Base-by-base conservation (phyloP, 1,284 basidiomycete species). In the Entoloma clypeatum region DNA sequence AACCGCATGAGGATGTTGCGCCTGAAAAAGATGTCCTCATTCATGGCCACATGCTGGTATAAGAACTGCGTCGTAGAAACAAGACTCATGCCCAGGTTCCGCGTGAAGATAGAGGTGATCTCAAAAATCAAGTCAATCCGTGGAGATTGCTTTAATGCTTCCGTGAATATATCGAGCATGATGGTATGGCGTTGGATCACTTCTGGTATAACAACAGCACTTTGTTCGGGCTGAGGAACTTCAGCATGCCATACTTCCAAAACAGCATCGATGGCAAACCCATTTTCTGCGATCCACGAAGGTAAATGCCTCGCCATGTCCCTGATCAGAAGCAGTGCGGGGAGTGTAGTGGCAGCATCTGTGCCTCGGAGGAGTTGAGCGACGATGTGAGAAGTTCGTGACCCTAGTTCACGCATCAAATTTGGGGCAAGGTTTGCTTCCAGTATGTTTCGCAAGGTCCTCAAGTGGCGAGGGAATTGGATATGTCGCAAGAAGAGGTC, bases 121-220 rank as follows among this genome's bases (percentile, higher is more conserved):
- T 96, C 92, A 60, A 97, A 93, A 26, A 98, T 70, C 2, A 97
- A 69, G 54, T 97, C 91, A 39, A 95, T 79, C 32, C 90, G 84
- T 27, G 81, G 79, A 21, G 69, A 69, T 40, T 79, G 72, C 53
- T 86, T 71, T 39, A 87, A 63, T 0, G 81, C 79, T 49, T 79
- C 78, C 56, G 81, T 81, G 64, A 94, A 92, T 53, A 95, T 82
- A 18, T 79, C 74, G 31, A 91, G 65, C 52, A 91, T 76, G 39
- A 88, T 64, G 13, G 74, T 69, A 48, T 90, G 85, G 51, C 86
- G 77, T 44, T 81, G 80, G 16, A 74, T 68, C 24, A 70, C 56
- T 26, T 82, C 76, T 37, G 75, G 69, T 45, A 76, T 56, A 49
- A 75, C 64, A 36, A 69, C 52, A 40, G 70, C 61, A 8, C 63